phyloP scores from a whole-genome alignment of 129 eudicot genomes.

The Ambrosia trifida region DNA sequence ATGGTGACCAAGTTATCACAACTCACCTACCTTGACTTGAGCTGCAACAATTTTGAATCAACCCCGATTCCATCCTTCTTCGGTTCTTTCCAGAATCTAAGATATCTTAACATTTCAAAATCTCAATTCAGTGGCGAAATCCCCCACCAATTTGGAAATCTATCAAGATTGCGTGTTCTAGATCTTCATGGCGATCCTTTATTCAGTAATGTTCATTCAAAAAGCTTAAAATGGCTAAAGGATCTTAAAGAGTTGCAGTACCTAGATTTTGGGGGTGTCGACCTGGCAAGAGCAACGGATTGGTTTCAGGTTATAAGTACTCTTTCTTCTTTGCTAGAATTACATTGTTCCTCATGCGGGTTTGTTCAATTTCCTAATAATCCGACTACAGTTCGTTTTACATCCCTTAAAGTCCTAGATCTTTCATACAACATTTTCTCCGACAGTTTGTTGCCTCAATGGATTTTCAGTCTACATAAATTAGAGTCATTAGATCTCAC shows the following conservation, averaged over 20 bases:
- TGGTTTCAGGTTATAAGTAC: conserved; percentile 35
- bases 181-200: neutral
- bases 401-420: conserved; percentile 32
- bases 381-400: conserved; percentile 5
- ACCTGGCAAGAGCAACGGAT: conserved; percentile 18
- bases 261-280: conserved; percentile 27
- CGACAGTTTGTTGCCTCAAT: conserved; percentile 2
- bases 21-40: conserved; percentile 28
- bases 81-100: conserved; percentile 38
- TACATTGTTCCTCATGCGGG: conserved; percentile 17
- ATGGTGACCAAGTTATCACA: conserved; percentile 31
- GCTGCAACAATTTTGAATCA: conserved; percentile 29
- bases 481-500: conserved; percentile 7
- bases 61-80: conserved; percentile 44
- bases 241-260: conserved; percentile 22
- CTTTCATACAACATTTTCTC: conserved; percentile 26
- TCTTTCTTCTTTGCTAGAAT: conserved; percentile 35
- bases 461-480: conserved; percentile 19
- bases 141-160: conserved; percentile 37
- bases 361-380: conserved; percentile 6
- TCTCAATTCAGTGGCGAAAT: conserved; percentile 37
- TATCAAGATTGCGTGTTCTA: conserved; percentile 23
- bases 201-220: neutral
- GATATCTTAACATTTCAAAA: conserved; percentile 42
- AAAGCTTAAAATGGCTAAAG: conserved; percentile 33